Evolutionary conservation across 768 basidiomycete genomes (phyloP), one percentile per base, ranked within the genome.

Genomic region (Butyriboletus loyo): DNA sequence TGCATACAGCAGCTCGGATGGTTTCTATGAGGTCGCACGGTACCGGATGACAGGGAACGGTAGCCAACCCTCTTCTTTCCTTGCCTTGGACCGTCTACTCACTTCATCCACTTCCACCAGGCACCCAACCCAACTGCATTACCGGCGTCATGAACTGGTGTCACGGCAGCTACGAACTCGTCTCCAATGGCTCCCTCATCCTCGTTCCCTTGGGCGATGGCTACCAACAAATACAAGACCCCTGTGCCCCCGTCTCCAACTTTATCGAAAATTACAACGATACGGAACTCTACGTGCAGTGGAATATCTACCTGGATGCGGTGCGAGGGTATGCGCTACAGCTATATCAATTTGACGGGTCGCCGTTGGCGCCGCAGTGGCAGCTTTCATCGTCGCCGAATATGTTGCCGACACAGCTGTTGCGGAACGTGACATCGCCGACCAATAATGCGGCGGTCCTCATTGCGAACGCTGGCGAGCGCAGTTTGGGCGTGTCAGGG

Each of bases 191-290:
- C 7, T 96, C 92, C 10, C 81, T 98, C 53, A 67, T 80, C 36
- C 72, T 92, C 63, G 72, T 65, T 3, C 90, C 94, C 2, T 80
- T 92, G 56, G 81, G 77, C 17, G 96, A 99, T 67, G 96, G 96
- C 15, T 90, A 83, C 72, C 92, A 97, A 68, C 95, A 96, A 76
- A 80, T 98, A 36, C 93, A 99, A 75, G 88, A 95, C 59, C 87
- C 93, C 0, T 99, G 96, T 64, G 88, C 87, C 1, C 89, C 93
- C 10, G 75, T 80, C 10, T 92, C 94, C 27, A 92, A 93, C 67
- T 87, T 95, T 66, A 82, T 98, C 62, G 85, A 94, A 63, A 67
- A 74, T 41, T 98, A 93, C 80, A 88, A 91, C 72, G 66, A 79
- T 56, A 87, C 84, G 13, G 89, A 92, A 64, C 66, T 82, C 45